A percentile compares a stretch with the other conserved stretches of the same genome.
phyloP scores from a whole-genome alignment of 768 basidiomycete species.

The Leccinum longicurvipes region DNA sequence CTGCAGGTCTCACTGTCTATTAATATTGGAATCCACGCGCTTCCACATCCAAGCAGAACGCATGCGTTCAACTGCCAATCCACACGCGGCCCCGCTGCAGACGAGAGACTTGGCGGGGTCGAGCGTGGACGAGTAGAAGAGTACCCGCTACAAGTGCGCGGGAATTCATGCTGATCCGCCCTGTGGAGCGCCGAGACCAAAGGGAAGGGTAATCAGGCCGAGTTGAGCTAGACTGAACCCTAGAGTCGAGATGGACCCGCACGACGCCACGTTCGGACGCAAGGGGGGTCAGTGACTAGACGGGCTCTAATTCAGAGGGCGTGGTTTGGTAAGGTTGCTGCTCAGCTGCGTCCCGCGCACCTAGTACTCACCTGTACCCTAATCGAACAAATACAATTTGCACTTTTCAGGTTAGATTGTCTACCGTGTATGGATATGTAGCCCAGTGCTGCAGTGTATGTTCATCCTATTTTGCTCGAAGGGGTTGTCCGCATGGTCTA shows the following conservation, averaged over 20 bases:
- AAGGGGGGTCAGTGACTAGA: not conserved
- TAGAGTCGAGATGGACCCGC: conserved; percentile 7
- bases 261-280: conserved; percentile 2
- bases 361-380: conserved; percentile 18
- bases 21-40: conserved; percentile 3
- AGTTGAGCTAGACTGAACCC: conserved; percentile 1
- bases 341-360: conserved; percentile 9
- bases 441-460: conserved; percentile 6
- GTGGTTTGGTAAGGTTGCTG: conserved; percentile 26
- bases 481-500: conserved; percentile 20
- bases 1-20: conserved; percentile 2
- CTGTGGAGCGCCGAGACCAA: not conserved
- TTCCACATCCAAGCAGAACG: not conserved
- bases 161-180: conserved; percentile 12
- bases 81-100: not conserved
- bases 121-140: not conserved
- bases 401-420: conserved; percentile 34
- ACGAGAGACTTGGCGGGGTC: not conserved
- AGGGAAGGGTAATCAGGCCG: not conserved
- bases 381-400: conserved; percentile 24
- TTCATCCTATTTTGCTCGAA: conserved; percentile 20
- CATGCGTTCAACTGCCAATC: not conserved
- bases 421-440: conserved; percentile 21
- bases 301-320: conserved; percentile 16
- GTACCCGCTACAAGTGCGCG: not conserved